Base-by-base conservation (phyloP, 176 grass and related monocot species). In the Carex cristatella region DNA sequence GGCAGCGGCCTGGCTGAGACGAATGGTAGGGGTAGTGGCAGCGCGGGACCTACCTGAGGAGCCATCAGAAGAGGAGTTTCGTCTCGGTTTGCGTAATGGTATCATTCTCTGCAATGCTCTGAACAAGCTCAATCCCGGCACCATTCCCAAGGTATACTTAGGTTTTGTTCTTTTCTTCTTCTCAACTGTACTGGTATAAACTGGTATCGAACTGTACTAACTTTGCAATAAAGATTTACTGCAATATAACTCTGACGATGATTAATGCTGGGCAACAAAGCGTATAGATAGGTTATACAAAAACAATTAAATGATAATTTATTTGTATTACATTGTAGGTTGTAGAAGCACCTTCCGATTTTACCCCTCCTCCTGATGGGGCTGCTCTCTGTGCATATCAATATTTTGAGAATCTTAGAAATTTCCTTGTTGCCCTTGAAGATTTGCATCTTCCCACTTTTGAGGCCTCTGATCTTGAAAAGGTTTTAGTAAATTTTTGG, bases 41-140 rank as follows among this genome's bases (percentile, higher is more conserved):
- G 89, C 89, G 63, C 94, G 81, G 18, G 93, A 95, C 86, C 87
- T 95, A 32, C 86, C 95, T 15, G 91, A 95, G 64, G 88, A 93
- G 70, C 95, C 95, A 3, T 90, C 95, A 2, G 93, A 98, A 85
- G 91, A 95, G 86, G 95, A 95, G 80, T 93, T 98, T 81, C 89
- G 86, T 58, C 88, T 86, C 37, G 91, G 88, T 2, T 61, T 98
- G 63, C 91, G 91, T 75, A 98, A 93, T 48, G 95, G 95, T 14
- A 94, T 98, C 77, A 79, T 92, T 82, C 92, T 98, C 69, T 98
- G 95, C 91, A 93, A 91, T 85, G 95, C 91, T 65, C 85, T 98
- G 54, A 98, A 95, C 55, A 98, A 93, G 61, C 61, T 95, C 61
- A 76, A 93, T 44, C 89, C 89, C 12, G 89, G 83, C 12, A 71